A percentile compares a stretch with the other conserved stretches of the same genome.
Evolutionary conservation across 208 protist genomes (phyloP).

Genomic region (Novymonas esmeraldas): DNA sequence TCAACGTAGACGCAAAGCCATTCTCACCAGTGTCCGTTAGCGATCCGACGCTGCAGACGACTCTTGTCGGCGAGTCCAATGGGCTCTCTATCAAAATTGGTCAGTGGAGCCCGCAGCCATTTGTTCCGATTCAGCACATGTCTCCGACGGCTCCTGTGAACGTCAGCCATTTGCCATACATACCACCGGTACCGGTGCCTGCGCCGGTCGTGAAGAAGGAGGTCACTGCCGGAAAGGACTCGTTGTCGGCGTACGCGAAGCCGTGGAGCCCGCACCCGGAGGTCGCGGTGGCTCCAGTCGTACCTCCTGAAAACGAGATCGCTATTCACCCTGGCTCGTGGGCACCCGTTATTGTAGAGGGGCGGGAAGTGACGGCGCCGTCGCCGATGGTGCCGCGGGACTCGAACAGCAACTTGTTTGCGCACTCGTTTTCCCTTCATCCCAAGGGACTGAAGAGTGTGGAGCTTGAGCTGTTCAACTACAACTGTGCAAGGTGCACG

Average conservation of each 20-base stretch:
- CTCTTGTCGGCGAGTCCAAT: constrained; percentile 11
- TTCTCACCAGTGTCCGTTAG: constrained; percentile 22
- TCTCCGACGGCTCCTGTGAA: constrained; percentile 5
- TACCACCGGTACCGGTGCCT: not conserved
- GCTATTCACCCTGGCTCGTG: constrained; percentile 27
- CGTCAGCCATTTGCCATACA: constrained; percentile 10
- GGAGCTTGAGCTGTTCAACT: constrained; percentile 61
- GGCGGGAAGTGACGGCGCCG: constrained; percentile 35
- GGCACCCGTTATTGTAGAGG: constrained; percentile 12
- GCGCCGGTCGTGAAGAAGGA: constrained; percentile 9
- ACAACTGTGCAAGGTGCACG: constrained; percentile 54
- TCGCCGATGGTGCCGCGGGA: constrained; percentile 45
- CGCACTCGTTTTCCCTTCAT: constrained; percentile 47
- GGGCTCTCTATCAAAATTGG: constrained; percentile 27
- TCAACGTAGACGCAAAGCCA: constrained; percentile 30
- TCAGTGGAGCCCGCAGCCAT: constrained; percentile 20
- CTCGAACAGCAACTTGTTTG: constrained; percentile 43
- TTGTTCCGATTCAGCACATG: constrained; percentile 13
- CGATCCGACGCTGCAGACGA: constrained; percentile 18
- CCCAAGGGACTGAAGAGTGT: constrained; percentile 37
- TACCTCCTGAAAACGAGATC: constrained; percentile 24
- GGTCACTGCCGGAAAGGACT: constrained; percentile 13
- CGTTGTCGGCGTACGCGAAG: constrained; percentile 37
- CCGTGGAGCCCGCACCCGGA: constrained; percentile 40
- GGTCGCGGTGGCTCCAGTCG: constrained; percentile 7